These are phyloP conservation scores for Apiospora malaysiana DNA, from an alignment of 2,329 filamentous ascomycete species.

Conservation along the genomic window DNA sequence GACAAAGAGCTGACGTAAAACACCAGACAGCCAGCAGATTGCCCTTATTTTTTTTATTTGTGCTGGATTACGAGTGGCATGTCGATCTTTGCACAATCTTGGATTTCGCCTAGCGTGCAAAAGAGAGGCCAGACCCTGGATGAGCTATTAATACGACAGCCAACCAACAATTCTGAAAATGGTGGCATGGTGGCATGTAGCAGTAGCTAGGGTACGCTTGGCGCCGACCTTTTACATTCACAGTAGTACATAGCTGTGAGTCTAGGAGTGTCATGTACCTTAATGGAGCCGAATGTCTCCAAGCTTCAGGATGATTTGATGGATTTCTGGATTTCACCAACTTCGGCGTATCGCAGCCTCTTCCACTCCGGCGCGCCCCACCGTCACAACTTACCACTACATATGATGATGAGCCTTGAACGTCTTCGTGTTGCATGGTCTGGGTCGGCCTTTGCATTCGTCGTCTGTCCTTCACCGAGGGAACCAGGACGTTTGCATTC, in stretches of 20 bases:
- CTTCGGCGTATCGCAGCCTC: constrained; percentile 17
- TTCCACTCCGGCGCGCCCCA: background rate
- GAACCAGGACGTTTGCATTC: background rate
- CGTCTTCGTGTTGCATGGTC: constrained; percentile 4
- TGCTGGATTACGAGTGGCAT: constrained; percentile 9
- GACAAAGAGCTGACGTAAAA: constrained; percentile 16
- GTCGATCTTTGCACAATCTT: constrained; percentile 15
- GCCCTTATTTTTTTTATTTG: background rate
- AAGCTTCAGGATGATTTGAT: background rate
- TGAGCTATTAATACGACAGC: constrained; percentile 22
- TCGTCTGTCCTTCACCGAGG: background rate
- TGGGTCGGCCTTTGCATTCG: background rate
- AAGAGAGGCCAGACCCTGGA: constrained; percentile 4
- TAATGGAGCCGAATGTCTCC: background rate
- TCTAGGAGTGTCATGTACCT: background rate
- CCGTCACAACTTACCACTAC: background rate
- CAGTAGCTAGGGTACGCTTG: constrained; percentile 3
- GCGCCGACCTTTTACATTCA: background rate
- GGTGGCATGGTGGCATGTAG: background rate
- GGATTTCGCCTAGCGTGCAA: constrained; percentile 1
- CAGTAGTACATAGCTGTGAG: too few relatives aligned
- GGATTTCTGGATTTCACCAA: background rate
- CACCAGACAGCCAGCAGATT: background rate
- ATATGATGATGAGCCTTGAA: constrained; percentile 12
- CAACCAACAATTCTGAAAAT: background rate